Percentiles rank a stretch among this genome's conserved stretches.
phyloP scores from a whole-genome alignment of 371 early-diverging fungal species.

The Mucor velutinosus region DNA sequence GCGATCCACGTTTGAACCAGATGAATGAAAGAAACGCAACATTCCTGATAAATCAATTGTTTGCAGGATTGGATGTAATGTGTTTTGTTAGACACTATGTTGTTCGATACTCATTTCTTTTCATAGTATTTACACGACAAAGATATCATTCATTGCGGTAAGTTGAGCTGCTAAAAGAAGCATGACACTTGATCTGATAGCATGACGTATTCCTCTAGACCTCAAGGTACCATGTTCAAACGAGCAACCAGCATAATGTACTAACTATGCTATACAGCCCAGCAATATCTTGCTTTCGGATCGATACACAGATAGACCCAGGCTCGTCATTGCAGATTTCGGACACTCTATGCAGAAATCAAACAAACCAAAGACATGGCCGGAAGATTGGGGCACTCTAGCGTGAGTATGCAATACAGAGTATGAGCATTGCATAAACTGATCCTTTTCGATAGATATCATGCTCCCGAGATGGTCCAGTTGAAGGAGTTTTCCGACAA shows the following conservation, averaged over 20 bases:
- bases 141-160: constrained; percentile 25
- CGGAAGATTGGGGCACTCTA: neutral
- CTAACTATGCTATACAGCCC: constrained; percentile 4
- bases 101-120: neutral
- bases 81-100: neutral
- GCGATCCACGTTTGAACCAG: neutral
- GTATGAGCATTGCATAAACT: neutral
- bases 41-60: constrained; percentile 13
- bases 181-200: neutral
- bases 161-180: neutral
- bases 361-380: neutral
- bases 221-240: constrained; percentile 5
- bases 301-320: neutral
- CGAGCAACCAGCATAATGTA: neutral
- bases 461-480: constrained; percentile 9
- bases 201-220: neutral
- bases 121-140: constrained; percentile 16
- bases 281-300: constrained; percentile 8
- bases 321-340: constrained; percentile 19
- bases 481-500: neutral
- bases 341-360: constrained; percentile 1
- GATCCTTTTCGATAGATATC: neutral
- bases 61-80: constrained; percentile 9
- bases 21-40: neutral
- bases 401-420: neutral